Base-by-base conservation (phyloP, 345 rosid genomes). In the Linum tenue region DNA sequence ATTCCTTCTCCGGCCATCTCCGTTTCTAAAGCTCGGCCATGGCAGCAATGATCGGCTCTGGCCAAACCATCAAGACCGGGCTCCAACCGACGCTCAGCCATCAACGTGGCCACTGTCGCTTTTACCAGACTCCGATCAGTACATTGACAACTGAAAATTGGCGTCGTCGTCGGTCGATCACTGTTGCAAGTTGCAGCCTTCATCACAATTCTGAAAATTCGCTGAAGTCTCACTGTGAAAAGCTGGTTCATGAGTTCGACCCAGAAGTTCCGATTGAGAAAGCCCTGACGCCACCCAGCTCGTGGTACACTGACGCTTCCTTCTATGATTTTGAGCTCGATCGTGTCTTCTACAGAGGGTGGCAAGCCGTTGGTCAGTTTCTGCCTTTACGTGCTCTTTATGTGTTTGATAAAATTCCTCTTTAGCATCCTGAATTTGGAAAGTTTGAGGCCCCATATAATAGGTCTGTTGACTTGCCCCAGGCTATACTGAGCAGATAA, bases 341-440 rank as follows among this genome's bases (percentile, higher is more conserved):
- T 59, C 83, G 73, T 11, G 79, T 92, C 81, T 92, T 92, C 81
- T 83, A 78, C 68, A 77, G 80, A 73, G 92, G 92, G 60, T 92
- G 98, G 96, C 91, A 84, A 72, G 91, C 84, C 3, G 88, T 92
- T 63, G 95, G 96, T 91, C 63, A 51, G 86, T 77, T 58, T 53
- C 41, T 17, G 37, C 11, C 37, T 36, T 37, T 7, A 3, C 39
- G 1, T 59, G 31, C 36, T 8, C 59, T 10, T 38, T 51, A 36
- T 11, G 12, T 37, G 41, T 5, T 55, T 22, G 58, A 14, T n/a
- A 4, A 55, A 14, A 14, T 55, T 55, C 58, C 22, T 15, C 1
- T 5, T 7, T 7, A 15, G 14, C 7, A 22, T 11, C 0, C 22
- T 55, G 57, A 16, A 55, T 55, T 55, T 0, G 22, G 5, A 14